Evolutionary conservation across 148 eudicot genomes (phyloP).

Genomic region (Polygonum aviculare): DNA sequence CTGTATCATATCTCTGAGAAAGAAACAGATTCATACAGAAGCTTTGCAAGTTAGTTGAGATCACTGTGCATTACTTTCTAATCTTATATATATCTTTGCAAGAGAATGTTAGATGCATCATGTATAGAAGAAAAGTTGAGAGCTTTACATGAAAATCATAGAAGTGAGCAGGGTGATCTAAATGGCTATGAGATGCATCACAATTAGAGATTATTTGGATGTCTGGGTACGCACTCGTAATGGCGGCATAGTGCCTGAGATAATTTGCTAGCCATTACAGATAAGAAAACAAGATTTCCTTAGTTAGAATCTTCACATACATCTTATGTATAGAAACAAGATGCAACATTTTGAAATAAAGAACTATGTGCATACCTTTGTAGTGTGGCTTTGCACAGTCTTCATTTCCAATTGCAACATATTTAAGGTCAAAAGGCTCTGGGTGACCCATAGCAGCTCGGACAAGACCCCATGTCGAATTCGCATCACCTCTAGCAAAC

Average conservation of each 20-base stretch:
- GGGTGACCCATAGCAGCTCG: constrained; percentile 76
- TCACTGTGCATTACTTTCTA: neutral
- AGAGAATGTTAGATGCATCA: neutral
- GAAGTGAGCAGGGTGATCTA: constrained; percentile 84
- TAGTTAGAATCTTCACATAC: neutral
- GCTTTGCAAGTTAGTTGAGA: neutral
- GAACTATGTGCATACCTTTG: constrained; percentile 34
- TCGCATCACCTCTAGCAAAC: constrained; percentile 67
- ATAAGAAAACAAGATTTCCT: constrained; percentile 1
- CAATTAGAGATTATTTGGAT: constrained; percentile 76
- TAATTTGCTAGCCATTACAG: constrained; percentile 48
- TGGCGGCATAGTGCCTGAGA: constrained; percentile 61
- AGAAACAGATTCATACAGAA: constrained; percentile 4
- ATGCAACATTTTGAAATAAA: neutral
- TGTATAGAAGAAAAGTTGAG: constrained; percentile 10
- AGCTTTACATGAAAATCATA: constrained; percentile 82
- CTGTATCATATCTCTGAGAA: constrained; percentile 48
- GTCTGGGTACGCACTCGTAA: constrained; percentile 70
- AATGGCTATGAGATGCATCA: constrained; percentile 45
- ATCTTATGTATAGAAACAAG: neutral
- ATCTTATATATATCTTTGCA: neutral
- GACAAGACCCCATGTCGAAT: constrained; percentile 68
- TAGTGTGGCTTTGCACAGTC: constrained; percentile 62
- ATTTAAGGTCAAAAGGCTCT: constrained; percentile 69
- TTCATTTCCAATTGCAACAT: constrained; percentile 85